phyloP scores from a whole-genome alignment of 164 flowering plant genomes.

The Piper betle region DNA sequence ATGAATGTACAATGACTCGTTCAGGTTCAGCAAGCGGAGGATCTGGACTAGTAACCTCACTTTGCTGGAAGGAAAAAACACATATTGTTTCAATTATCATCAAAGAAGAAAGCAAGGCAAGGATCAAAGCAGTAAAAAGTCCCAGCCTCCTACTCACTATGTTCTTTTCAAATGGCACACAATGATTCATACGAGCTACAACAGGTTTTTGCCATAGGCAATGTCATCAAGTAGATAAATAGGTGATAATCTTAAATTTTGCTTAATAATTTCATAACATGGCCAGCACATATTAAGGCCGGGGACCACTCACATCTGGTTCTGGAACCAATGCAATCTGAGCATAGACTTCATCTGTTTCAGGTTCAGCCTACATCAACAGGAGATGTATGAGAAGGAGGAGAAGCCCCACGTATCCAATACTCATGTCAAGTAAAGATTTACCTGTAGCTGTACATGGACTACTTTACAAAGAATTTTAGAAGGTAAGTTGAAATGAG shows the following conservation, averaged over 20 bases:
- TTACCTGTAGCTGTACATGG: constrained; percentile 66
- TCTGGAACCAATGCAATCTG: constrained; percentile 30
- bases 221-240: too few species aligned
- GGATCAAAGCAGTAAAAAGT: too few species aligned
- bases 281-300: too few species aligned
- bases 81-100: too few species aligned
- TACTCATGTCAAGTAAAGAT: constrained; percentile 2
- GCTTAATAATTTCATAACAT: too few species aligned
- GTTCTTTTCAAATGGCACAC: too few species aligned
- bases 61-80: constrained; percentile 36
- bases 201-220: too few species aligned
- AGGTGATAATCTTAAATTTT: too few species aligned
- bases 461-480: constrained; percentile 87
- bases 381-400: background rate
- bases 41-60: constrained; percentile 63
- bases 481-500: constrained; percentile 68
- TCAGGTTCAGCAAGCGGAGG: constrained; percentile 61
- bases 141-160: too few species aligned
- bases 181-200: too few species aligned
- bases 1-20: constrained; percentile 56
- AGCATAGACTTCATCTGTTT: constrained; percentile 34
- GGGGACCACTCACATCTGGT: constrained; percentile 17
- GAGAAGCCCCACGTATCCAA: background rate
- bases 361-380: constrained; percentile 21
- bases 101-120: too few species aligned